Evolutionary conservation across 495 filamentous ascomycete species (phyloP).

Genomic region (Penicillium samsonianum): DNA sequence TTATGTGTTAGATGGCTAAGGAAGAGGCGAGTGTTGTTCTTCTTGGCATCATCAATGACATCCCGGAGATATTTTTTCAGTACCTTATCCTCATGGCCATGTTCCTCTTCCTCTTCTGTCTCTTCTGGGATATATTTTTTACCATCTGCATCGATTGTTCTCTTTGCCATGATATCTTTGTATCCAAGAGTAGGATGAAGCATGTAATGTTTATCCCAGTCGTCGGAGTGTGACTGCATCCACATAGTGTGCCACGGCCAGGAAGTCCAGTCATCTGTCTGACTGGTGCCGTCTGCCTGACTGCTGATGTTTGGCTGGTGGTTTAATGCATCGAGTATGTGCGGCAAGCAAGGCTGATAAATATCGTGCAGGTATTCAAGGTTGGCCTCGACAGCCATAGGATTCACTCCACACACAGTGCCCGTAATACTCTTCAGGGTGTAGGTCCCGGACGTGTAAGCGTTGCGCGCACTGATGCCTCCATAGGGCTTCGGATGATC

Average conservation of each 20-base stretch:
- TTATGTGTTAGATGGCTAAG: slow-evolving; percentile 44
- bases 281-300: neutral
- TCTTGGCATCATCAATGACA: slow-evolving; percentile 34
- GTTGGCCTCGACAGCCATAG: slow-evolving; percentile 38
- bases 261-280: slow-evolving; percentile 34
- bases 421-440: slow-evolving; percentile 50
- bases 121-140: slow-evolving; percentile 28
- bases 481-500: slow-evolving; percentile 36
- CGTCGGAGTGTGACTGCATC: slow-evolving; percentile 41
- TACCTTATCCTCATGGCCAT: slow-evolving; percentile 38
- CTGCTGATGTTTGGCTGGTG: slow-evolving; percentile 33
- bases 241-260: slow-evolving; percentile 40
- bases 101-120: slow-evolving; percentile 33
- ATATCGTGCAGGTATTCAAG: slow-evolving; percentile 38
- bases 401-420: slow-evolving; percentile 47
- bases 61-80: slow-evolving; percentile 42
- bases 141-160: slow-evolving; percentile 24
- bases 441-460: slow-evolving; percentile 48
- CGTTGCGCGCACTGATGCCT: slow-evolving; percentile 49
- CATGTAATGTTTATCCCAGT: slow-evolving; percentile 35
- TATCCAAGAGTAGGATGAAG: slow-evolving; percentile 38
- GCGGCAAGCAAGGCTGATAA: slow-evolving; percentile 46
- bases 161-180: slow-evolving; percentile 31
- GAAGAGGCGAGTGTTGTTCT: slow-evolving; percentile 40
- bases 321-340: slow-evolving; percentile 41